A percentile compares a stretch with the other conserved stretches of the same genome.
Conservation (phyloP, 169 alveolate species). For the Plasmodium cynomolgi region DNA sequence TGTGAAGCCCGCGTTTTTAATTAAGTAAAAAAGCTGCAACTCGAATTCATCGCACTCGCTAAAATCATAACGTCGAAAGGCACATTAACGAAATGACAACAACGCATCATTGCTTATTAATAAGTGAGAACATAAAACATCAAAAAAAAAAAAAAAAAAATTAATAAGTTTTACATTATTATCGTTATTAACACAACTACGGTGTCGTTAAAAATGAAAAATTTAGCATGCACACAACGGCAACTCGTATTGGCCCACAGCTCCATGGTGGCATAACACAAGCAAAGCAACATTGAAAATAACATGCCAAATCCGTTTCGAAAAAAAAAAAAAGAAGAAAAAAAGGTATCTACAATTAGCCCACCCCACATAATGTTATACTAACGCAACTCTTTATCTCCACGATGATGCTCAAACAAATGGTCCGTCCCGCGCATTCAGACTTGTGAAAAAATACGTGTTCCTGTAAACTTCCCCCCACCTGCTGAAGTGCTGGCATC, state of each 20-base stretch:
- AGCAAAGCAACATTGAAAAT: neutral
- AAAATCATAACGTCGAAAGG: conserved; percentile 1
- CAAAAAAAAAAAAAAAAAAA: conserved; percentile 2
- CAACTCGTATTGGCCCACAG: neutral
- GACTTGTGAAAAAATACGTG: neutral
- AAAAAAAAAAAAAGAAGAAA: neutral
- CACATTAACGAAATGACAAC: neutral
- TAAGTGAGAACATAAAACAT: conserved; percentile 14
- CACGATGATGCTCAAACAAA: neutral
- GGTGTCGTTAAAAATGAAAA: conserved; percentile 5
- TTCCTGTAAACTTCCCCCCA: neutral
- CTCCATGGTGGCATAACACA: neutral
- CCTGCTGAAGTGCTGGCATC: neutral
- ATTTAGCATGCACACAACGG: neutral
- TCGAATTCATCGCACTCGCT: conserved; percentile 6
- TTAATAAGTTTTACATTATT: conserved; percentile 15
- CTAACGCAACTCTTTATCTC: neutral
- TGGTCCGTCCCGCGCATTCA: neutral
- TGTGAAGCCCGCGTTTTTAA: neutral
- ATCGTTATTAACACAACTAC: conserved; percentile 7
- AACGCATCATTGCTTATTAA: conserved; percentile 15
- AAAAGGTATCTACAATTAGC: neutral
- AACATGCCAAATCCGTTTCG: neutral
- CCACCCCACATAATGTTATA: neutral
- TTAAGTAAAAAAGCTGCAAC: conserved; percentile 12